Evolutionary conservation across 768 basidiomycete genomes (phyloP).

Genomic region (Xerocomellus intermedius): DNA sequence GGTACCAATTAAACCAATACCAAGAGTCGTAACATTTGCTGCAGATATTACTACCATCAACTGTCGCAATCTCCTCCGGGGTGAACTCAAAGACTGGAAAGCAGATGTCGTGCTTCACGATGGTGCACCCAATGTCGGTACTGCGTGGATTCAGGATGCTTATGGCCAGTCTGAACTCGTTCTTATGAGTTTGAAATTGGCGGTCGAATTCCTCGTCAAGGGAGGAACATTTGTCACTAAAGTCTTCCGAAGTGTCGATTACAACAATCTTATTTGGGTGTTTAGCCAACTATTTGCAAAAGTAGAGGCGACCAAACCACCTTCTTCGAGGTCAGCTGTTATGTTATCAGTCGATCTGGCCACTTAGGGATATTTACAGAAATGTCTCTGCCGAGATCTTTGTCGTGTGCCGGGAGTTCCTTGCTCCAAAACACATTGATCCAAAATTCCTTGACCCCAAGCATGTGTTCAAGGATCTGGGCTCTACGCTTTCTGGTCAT

Average conservation of each 20-base stretch:
- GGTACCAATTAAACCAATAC: slow-evolving; percentile 94
- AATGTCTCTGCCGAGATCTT: slow-evolving; percentile 99
- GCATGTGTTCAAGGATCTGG: slow-evolving; percentile 94
- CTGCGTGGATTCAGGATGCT: slow-evolving; percentile 98
- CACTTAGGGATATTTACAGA: slow-evolving; percentile 39
- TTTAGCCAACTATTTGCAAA: slow-evolving; percentile 94
- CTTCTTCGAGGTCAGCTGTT: slow-evolving; percentile 80
- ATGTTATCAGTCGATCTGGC: background rate
- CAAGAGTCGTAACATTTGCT: slow-evolving; percentile 86
- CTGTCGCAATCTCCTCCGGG: slow-evolving; percentile 83
- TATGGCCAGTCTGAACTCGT: slow-evolving; percentile 97
- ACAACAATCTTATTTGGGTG: slow-evolving; percentile 98
- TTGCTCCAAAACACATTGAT: slow-evolving; percentile 93
- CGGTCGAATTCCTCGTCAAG: slow-evolving; percentile 90
- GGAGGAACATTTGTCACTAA: slow-evolving; percentile 97
- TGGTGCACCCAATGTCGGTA: slow-evolving; percentile 99
- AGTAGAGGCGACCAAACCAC: slow-evolving; percentile 98
- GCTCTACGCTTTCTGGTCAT: slow-evolving; percentile 42
- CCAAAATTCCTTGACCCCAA: slow-evolving; percentile 97
- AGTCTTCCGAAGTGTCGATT: slow-evolving; percentile 97
- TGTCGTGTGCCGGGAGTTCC: slow-evolving; percentile 94
- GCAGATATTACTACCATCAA: slow-evolving; percentile 92
- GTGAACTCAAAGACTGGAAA: slow-evolving; percentile 97
- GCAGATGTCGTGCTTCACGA: slow-evolving; percentile 98
- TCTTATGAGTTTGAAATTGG: slow-evolving; percentile 90